Percentiles rank a stretch among this genome's conserved stretches.
These are phyloP conservation scores for Ceratocystis diversiconidia DNA, from an alignment of 2,329 filamentous ascomycete species.

Conservation along the genomic window DNA sequence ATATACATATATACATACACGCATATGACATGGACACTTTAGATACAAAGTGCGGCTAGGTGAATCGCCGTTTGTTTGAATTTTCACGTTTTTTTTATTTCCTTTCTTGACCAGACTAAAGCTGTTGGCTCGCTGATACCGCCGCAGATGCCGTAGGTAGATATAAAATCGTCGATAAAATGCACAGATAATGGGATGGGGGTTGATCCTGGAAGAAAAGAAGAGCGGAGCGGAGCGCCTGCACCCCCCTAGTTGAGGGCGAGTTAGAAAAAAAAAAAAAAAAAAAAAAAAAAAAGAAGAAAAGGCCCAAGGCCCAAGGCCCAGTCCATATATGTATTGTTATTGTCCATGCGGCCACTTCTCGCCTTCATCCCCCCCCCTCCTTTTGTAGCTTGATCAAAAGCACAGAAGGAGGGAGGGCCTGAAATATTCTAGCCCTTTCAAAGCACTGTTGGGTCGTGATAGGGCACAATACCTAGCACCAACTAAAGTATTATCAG, in stretches of 20 bases:
- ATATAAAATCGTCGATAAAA: neutral
- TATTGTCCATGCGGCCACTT: no score
- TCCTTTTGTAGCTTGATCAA: no score
- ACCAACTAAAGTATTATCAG: no score
- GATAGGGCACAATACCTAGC: no score
- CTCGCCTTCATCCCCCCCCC: no score
- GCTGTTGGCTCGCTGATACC: neutral
- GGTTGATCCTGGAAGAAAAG: neutral
- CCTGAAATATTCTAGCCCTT: no score
- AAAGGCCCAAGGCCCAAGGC: neutral
- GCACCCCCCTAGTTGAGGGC: neutral
- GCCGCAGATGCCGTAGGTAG: neutral
- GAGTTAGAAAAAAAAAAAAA: neutral
- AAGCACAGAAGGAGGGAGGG: no score
- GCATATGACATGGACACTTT: no score
- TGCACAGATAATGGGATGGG: neutral
- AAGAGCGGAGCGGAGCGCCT: neutral
- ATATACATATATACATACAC: neutral
- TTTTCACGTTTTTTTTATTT: neutral
- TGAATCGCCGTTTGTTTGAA: neutral
- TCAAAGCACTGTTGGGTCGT: no score
- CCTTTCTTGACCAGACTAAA: neutral
- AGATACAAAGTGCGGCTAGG: no score
- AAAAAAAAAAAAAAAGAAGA: neutral
- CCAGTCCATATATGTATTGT: neutral